Conservation (phyloP, 2,329 filamentous ascomycete species). For the Exophiala sideris region DNA sequence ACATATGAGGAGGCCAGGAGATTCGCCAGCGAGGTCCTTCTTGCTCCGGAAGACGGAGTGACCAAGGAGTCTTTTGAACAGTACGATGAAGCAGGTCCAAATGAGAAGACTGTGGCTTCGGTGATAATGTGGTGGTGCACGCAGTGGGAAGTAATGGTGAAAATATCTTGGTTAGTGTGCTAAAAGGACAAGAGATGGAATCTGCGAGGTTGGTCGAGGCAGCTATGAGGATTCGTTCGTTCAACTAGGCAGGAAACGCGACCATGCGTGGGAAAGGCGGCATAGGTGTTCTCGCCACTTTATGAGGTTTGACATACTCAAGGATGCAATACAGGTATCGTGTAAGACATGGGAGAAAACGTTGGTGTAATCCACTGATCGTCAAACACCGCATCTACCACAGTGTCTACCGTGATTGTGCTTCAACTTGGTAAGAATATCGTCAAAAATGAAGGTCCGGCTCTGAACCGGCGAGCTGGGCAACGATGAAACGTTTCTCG, state of each 20-base stretch:
- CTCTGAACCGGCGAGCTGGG: too few species aligned
- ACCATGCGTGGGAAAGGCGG: too few species aligned
- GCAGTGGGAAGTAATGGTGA: slow-evolving; percentile 29
- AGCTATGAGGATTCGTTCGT: slow-evolving; percentile 19
- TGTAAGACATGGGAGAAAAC: too few species aligned
- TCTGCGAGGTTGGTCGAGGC: slow-evolving; percentile 28
- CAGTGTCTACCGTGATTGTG: too few species aligned
- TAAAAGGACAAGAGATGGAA: slow-evolving; percentile 31
- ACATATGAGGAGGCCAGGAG: slow-evolving; percentile 29
- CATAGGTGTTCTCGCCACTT: too few species aligned
- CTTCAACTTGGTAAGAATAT: too few species aligned
- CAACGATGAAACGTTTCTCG: too few species aligned
- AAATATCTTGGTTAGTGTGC: slow-evolving; percentile 31
- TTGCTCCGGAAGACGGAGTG: slow-evolving; percentile 24
- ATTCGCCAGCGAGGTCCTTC: slow-evolving; percentile 26
- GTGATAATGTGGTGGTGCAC: slow-evolving; percentile 34
- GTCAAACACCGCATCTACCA: too few species aligned
- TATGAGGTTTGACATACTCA: neutral
- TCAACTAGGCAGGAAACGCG: slow-evolving; percentile 7
- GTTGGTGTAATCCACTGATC: too few species aligned
- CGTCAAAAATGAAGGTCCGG: too few species aligned
- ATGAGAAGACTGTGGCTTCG: slow-evolving; percentile 32
- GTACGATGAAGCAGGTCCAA: slow-evolving; percentile 30
- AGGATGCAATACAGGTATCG: neutral
- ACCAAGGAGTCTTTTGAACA: slow-evolving; percentile 30